Base-by-base conservation (phyloP, 2,329 filamentous ascomycete genomes). In the Verticillium alfalfae region DNA sequence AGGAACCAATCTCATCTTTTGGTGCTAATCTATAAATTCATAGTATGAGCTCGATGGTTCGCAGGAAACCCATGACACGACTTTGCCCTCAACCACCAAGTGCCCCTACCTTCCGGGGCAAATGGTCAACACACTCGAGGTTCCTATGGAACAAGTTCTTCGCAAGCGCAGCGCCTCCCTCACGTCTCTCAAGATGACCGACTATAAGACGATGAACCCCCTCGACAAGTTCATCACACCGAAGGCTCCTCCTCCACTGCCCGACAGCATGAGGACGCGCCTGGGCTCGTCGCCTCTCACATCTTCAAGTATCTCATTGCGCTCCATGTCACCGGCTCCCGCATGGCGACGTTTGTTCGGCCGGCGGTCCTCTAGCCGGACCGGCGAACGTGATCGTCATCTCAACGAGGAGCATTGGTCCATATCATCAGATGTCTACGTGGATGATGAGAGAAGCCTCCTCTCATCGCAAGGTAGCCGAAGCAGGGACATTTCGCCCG, bases 21-120 rank as follows among this genome's bases (percentile, higher is more conserved):
- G 58, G 26, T 15, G 36, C 58, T 59, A 64, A 65, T 71, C 74
- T 74, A 31, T 31, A 31, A 31, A 60, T 76, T 41, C 34, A 60
- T 72, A 96, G 91, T 97, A 97, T 76, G 87, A 93, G 72, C 75
- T 97, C 52, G 88, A 97, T 74, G 88, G 89, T 67, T 87, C 89
- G 57, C 81, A 87, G 38, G 93, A 97, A 75, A 87, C 85, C 59
- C 87, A 92, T 72, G 92, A 97, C 72, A 80, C 88, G 34, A 77
- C 85, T 2, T 81, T 90, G 68, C 89, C 90, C 18, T 88, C 84
- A 12, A 97, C 93, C 1, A 93, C 86, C 2, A 77, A 84, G 54
- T 98, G 94, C 71, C 93, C 94, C 39, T 87, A 94, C 65, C 83
- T 97, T 34, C 94, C 94, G 3, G 94, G 94, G 15, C 94, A 97